phyloP scores from a whole-genome alignment of 352 stramenopile species.

The Phytopythium mirpurense region DNA sequence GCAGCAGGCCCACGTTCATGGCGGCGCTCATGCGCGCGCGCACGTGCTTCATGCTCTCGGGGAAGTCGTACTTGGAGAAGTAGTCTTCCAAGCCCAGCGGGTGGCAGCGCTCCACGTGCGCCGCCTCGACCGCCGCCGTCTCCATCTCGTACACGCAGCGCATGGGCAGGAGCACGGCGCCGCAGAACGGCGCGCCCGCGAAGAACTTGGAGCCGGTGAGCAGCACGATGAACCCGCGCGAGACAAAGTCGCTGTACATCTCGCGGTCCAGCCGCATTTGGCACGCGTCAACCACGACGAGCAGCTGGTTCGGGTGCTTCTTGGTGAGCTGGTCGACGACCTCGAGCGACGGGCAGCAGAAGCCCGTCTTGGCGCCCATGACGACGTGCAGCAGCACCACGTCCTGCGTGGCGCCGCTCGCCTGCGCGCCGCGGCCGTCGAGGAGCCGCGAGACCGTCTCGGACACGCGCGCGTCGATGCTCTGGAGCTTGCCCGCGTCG shows the following conservation, averaged over 20 bases:
- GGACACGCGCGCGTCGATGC: conserved; percentile 36
- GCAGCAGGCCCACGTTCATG: conserved; percentile 71
- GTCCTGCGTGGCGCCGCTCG: conserved; percentile 12
- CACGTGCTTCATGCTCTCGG: conserved; percentile 56
- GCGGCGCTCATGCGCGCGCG: conserved; percentile 43
- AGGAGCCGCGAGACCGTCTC: conserved; percentile 44
- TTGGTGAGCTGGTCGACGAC: conserved; percentile 42
- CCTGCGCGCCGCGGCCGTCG: conserved; percentile 15
- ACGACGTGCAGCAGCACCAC: conserved; percentile 86
- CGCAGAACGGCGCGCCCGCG: conserved; percentile 79
- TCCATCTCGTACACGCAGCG: conserved; percentile 80
- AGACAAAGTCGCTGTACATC: conserved; percentile 56
- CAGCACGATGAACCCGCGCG: conserved; percentile 66
- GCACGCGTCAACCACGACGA: conserved; percentile 85
- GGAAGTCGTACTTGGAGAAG: conserved; percentile 79
- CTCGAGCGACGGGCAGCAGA: conserved; percentile 68
- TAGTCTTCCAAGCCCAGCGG: conserved; percentile 78
- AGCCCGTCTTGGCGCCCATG: conserved; percentile 83
- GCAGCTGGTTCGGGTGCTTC: conserved; percentile 59
- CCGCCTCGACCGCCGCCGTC: conserved; percentile 36
- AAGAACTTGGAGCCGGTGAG: conserved; percentile 89
- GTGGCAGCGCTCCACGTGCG: conserved; percentile 53
- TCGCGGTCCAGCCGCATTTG: conserved; percentile 74
- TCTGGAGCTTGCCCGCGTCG: conserved; percentile 42
- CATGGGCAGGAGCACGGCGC: conserved; percentile 76